A percentile compares a stretch with the other conserved stretches of the same genome.
Conservation (phyloP, 2,329 filamentous ascomycete species). For the Elsinoe necatrix region DNA sequence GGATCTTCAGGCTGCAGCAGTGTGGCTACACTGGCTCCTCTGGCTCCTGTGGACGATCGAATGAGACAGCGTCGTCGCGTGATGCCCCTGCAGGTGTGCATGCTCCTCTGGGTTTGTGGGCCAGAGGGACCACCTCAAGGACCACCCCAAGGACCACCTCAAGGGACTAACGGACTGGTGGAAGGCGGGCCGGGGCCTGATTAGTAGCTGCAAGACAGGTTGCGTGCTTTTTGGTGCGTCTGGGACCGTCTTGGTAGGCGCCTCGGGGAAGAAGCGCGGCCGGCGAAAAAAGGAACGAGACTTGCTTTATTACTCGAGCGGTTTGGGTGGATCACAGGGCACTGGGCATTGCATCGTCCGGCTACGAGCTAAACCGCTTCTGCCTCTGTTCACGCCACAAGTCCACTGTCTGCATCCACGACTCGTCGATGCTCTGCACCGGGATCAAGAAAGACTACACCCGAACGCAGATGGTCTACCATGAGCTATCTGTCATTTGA, state of each 20-base stretch:
- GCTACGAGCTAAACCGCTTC: conserved; percentile 8
- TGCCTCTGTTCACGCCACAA: conserved; percentile 9
- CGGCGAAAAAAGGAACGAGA: conserved; percentile 8
- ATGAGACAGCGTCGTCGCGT: conserved; percentile 15
- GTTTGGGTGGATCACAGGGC: conserved; percentile 11
- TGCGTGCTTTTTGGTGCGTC: conserved; percentile 12
- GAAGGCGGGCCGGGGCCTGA: conserved; percentile 9
- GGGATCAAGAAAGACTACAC: background rate
- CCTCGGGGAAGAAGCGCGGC: background rate
- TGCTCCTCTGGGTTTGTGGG: background rate
- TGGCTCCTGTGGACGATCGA: background rate
- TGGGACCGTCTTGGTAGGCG: background rate
- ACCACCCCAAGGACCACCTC: no score
- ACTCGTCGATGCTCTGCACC: background rate
- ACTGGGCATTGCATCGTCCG: background rate
- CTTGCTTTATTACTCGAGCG: background rate
- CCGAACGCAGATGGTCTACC: background rate
- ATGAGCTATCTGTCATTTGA: background rate
- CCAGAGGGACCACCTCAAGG: background rate
- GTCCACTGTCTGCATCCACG: background rate
- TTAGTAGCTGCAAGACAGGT: conserved; percentile 8
- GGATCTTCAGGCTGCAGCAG: background rate
- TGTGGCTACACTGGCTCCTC: background rate
- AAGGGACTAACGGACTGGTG: background rate
- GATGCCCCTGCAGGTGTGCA: conserved; percentile 14